These are phyloP conservation scores for Sonneratia alba DNA, from an alignment of 345 rosid species.

Conservation along the genomic window DNA sequence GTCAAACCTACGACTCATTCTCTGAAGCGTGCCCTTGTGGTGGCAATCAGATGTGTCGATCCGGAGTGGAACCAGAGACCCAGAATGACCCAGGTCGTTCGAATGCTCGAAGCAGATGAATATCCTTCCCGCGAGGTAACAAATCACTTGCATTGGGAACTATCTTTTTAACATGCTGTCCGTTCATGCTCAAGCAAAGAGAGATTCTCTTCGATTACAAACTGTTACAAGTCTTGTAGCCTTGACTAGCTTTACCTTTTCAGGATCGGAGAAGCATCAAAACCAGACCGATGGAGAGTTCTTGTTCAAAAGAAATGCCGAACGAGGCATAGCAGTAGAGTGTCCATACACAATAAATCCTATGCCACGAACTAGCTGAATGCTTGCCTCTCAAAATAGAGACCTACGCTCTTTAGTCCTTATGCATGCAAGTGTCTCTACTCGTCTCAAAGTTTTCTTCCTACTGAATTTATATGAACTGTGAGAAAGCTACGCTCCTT, in stretches of 20 bases:
- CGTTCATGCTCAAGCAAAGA: not conserved
- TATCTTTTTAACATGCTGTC: not conserved
- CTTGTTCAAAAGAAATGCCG: conserved; percentile 23
- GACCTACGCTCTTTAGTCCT: not conserved
- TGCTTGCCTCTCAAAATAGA: not conserved
- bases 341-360: not conserved
- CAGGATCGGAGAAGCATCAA: conserved; percentile 75
- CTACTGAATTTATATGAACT: too few species aligned
- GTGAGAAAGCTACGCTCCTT: too few species aligned
- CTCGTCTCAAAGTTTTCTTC: not conserved
- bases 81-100: conserved; percentile 80
- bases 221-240: not conserved
- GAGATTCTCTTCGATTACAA: not conserved
- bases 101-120: conserved; percentile 89
- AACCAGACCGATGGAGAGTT: conserved; percentile 50
- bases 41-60: conserved; percentile 79
- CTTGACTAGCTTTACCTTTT: not conserved
- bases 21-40: conserved; percentile 67
- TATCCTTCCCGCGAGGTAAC: conserved; percentile 81
- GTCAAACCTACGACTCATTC: conserved; percentile 60
- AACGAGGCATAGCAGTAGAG: conserved; percentile 24
- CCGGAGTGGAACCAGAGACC: conserved; percentile 87
- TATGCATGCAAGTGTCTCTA: not conserved
- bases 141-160: not conserved
- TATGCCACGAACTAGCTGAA: not conserved